phyloP scores from a whole-genome alignment of 2,329 filamentous ascomycete genomes.

The Penicillium sumatraense region DNA sequence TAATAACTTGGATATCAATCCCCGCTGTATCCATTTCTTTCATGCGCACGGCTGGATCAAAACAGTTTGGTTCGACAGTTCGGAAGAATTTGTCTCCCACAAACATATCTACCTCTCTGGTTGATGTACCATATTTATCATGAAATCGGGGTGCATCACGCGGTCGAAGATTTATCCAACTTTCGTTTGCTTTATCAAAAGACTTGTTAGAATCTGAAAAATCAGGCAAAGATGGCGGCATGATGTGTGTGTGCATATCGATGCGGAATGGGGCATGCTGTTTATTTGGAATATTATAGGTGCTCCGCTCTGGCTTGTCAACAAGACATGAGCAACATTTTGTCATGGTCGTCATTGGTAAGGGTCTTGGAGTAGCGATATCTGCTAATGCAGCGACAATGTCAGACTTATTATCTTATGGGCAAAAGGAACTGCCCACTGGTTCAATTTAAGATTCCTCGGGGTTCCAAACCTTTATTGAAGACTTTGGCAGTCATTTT shows the following conservation, averaged over 20 bases:
- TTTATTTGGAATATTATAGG: neutral
- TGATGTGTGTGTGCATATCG: constrained; percentile 27
- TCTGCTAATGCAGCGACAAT: too few species aligned
- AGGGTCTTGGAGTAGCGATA: too few species aligned
- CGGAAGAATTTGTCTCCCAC: constrained; percentile 22
- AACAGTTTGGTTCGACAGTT: constrained; percentile 23
- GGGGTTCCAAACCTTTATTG: too few species aligned
- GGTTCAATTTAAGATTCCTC: too few species aligned
- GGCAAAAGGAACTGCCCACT: too few species aligned
- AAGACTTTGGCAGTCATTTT: too few species aligned
- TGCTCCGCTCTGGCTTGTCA: neutral
- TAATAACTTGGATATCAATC: constrained; percentile 19
- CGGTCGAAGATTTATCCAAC: constrained; percentile 19
- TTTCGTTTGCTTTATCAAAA: neutral
- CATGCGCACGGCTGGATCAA: constrained; percentile 14
- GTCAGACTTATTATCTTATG: too few species aligned
- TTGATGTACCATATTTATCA: neutral
- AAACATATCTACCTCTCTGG: constrained; percentile 19
- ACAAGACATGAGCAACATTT: constrained; percentile 1
- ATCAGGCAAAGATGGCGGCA: constrained; percentile 22
- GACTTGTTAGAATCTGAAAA: constrained; percentile 11
- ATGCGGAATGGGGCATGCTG: constrained; percentile 13
- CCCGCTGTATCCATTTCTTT: constrained; percentile 21
- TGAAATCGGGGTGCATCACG: neutral
- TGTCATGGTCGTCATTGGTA: neutral